Percentiles rank a stretch among this genome's conserved stretches.
Evolutionary conservation across 2,329 filamentous ascomycete species (phyloP).

Genomic region (Neofusicoccum sp.): DNA sequence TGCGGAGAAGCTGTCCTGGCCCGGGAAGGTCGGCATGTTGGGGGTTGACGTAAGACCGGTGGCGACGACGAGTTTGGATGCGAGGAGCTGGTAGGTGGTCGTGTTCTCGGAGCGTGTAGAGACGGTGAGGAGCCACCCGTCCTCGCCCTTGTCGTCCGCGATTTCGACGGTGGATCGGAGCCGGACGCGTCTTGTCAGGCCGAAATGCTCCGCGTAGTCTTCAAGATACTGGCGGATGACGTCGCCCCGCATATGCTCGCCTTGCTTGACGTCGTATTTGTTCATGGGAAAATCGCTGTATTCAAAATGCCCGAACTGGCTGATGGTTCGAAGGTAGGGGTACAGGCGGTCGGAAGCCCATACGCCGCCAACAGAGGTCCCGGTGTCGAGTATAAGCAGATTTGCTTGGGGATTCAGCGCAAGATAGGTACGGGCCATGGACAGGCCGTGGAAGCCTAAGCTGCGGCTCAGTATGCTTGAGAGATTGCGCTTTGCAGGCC

Average conservation of each 20-base stretch:
- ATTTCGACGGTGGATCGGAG: constrained; percentile 52
- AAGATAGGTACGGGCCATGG: constrained; percentile 49
- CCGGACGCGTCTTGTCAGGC: constrained; percentile 49
- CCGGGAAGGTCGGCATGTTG: constrained; percentile 53
- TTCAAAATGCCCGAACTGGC: constrained; percentile 40
- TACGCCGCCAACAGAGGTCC: constrained; percentile 41
- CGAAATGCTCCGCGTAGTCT: constrained; percentile 47
- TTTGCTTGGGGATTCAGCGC: constrained; percentile 41
- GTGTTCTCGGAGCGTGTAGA: background rate
- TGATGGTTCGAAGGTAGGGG: constrained; percentile 45
- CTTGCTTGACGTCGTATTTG: constrained; percentile 38
- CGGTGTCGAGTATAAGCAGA: constrained; percentile 45
- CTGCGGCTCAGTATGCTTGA: background rate
- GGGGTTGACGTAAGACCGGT: constrained; percentile 61
- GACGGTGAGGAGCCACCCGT: constrained; percentile 27
- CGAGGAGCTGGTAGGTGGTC: constrained; percentile 23
- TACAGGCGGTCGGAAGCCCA: constrained; percentile 46
- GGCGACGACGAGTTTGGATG: constrained; percentile 58
- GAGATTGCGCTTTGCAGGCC: too few species aligned
- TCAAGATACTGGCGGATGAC: constrained; percentile 58
- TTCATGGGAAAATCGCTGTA: constrained; percentile 38
- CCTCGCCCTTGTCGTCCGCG: constrained; percentile 44
- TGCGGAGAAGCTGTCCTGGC: constrained; percentile 50
- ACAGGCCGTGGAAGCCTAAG: constrained; percentile 42
- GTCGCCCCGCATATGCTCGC: constrained; percentile 60